A percentile compares a stretch with the other conserved stretches of the same genome.
Evolutionary conservation across 2,329 filamentous ascomycete genomes (phyloP).

Genomic region (Nigrospora sphaerica): DNA sequence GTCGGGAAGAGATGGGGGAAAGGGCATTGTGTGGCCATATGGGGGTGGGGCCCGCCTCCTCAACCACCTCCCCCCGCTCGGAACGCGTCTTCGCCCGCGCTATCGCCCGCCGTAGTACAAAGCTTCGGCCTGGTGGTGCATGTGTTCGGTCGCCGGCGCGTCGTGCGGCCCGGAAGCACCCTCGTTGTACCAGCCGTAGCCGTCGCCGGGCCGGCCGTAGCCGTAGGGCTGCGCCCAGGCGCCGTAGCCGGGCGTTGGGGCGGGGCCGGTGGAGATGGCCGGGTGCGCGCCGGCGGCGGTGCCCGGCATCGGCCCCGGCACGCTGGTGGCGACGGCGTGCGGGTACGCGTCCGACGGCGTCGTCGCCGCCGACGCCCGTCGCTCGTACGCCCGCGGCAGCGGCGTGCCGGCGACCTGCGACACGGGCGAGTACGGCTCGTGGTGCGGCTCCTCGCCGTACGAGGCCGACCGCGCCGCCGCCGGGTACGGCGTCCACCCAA

Average conservation of each 20-base stretch:
- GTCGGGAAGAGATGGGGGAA: too few species aligned
- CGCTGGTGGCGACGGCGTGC: conserved; percentile 14
- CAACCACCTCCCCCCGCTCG: too few species aligned
- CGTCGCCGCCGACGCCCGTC: conserved; percentile 31
- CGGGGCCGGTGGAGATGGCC: conserved; percentile 28
- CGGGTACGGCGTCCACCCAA: conserved; percentile 35
- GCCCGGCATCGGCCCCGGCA: conserved; percentile 21
- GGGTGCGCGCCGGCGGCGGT: conserved; percentile 23
- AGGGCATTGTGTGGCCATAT: too few species aligned
- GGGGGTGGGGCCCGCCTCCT: too few species aligned
- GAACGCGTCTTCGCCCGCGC: neutral
- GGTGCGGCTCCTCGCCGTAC: conserved; percentile 37
- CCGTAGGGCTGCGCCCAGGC: conserved; percentile 35
- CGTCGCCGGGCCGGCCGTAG: conserved; percentile 30
- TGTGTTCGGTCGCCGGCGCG: conserved; percentile 13
- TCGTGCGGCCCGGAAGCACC: conserved; percentile 20
- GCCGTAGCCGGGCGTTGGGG: conserved; percentile 29
- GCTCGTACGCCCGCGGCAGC: conserved; percentile 29
- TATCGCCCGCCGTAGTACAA: conserved; percentile 1
- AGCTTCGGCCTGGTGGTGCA: neutral
- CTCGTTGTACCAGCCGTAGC: conserved; percentile 21
- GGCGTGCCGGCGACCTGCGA: conserved; percentile 6
- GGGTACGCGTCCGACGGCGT: conserved; percentile 37
- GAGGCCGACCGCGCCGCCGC: conserved; percentile 39
- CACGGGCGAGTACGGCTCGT: conserved; percentile 32